These are phyloP conservation scores for Psilocybe sp. DNA, from an alignment of 768 basidiomycete species.

Conservation along the genomic window DNA sequence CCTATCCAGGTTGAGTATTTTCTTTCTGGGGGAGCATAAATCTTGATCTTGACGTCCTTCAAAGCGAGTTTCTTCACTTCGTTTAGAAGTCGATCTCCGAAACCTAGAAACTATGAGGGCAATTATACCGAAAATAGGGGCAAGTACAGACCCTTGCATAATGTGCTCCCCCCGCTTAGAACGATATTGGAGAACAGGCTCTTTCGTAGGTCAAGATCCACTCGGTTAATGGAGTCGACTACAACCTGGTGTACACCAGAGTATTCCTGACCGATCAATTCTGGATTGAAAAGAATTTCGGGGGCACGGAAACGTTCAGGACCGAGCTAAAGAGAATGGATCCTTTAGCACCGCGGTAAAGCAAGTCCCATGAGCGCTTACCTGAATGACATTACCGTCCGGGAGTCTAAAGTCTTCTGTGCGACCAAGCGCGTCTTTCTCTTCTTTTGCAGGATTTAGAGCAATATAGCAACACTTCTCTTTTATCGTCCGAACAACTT, in stretches of 20 bases:
- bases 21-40: slow-evolving; percentile 98
- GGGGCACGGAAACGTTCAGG: slow-evolving; percentile 95
- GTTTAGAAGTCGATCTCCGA: slow-evolving; percentile 92
- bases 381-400: slow-evolving; percentile 92
- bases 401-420: slow-evolving; percentile 90
- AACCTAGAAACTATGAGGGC: slow-evolving; percentile 45
- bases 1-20: slow-evolving; percentile 98
- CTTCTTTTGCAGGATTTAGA: slow-evolving; percentile 89
- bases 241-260: slow-evolving; percentile 97
- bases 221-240: slow-evolving; percentile 95
- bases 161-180: slow-evolving; percentile 92
- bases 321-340: slow-evolving; percentile 62
- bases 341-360: slow-evolving; percentile 12
- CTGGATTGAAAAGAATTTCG: slow-evolving; percentile 97
- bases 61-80: slow-evolving; percentile 96
- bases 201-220: slow-evolving; percentile 95
- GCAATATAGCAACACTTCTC: slow-evolving; percentile 98
- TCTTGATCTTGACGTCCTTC: slow-evolving; percentile 98
- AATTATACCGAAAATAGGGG: slow-evolving; percentile 3
- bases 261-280: slow-evolving; percentile 93
- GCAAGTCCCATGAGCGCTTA: slow-evolving; percentile 29
- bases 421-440: slow-evolving; percentile 80
- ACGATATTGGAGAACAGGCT: slow-evolving; percentile 96
- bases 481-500: slow-evolving; percentile 96
- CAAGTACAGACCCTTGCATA: slow-evolving; percentile 74